Evolutionary conservation across 257 asterid species (phyloP).

Genomic region (Buddleja alternifolia): DNA sequence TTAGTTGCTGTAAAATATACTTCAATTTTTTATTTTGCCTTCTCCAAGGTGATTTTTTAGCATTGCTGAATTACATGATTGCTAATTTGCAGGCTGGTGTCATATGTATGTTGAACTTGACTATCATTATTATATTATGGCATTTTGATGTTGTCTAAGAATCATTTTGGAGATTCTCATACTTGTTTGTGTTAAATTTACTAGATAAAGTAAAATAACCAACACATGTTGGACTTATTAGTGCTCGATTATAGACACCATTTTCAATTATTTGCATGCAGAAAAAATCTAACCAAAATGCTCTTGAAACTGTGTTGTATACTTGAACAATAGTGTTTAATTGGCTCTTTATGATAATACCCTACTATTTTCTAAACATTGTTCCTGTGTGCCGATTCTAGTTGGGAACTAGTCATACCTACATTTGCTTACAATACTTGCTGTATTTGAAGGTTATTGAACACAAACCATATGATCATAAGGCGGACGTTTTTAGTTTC

Average conservation of each 20-base stretch:
- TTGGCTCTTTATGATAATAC: no score
- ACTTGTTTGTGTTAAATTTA: conserved; percentile 11
- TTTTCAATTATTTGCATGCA: background rate
- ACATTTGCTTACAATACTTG: conserved; percentile 32
- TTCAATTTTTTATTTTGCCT: background rate
- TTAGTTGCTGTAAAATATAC: background rate
- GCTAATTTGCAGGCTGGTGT: background rate
- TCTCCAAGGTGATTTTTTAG: conserved; percentile 3
- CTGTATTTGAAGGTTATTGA: conserved; percentile 78
- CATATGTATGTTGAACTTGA: background rate
- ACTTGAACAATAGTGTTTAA: no score
- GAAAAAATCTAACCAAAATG: background rate
- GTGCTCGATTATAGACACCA: background rate
- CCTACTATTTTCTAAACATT: no score
- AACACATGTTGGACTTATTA: background rate
- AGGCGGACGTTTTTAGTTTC: conserved; percentile 92
- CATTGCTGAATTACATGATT: background rate
- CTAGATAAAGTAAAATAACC: no score
- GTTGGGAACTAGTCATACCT: conserved; percentile 8
- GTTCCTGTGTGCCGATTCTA: conserved; percentile 19
- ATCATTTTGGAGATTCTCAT: background rate
- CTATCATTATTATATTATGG: background rate
- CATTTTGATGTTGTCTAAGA: no score
- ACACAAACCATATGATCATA: conserved; percentile 92
- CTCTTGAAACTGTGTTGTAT: no score